Evolutionary conservation across 2,329 filamentous ascomycete genomes (phyloP), one percentile per base, ranked within the genome.

Genomic region (Curvularia lunata): DNA sequence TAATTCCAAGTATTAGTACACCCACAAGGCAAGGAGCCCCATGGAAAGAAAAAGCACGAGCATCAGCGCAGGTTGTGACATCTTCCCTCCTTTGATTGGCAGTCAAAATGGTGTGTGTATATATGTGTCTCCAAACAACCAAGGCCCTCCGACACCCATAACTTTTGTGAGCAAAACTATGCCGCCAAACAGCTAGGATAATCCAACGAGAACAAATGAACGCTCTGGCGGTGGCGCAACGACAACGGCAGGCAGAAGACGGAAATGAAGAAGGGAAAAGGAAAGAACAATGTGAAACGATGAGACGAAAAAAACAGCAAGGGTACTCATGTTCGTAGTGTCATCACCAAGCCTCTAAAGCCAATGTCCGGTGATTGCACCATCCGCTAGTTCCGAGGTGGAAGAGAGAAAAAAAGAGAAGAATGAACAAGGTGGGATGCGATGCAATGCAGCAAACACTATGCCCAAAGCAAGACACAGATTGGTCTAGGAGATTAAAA

Each of bases 401-500:
- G 34, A 48, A 48, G n/a, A 48, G 47, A 48, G 9, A 47, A 23
- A 30, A 45, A 32, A 57, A 49, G 28, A 57, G 30, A 32, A 32
- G 30, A 32, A 32, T 32, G 30, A 32, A 32, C 30, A 25, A 52
- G 28, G 48, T 10, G 21, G 23, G 30, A 49, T 32, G 47, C 40
- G 48, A 37, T 51, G 41, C 40, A 38, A 40, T 47, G 55, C 46
- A 59, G 21, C 12, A 52, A 59, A 12, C 12, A 52, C 28, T 61
- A 63, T 64, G 62, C 52, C 59, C 47, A 4, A 49, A 56, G 58
- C 58, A 58, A 57, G 60, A 67, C 45, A 53, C 28, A 54, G 51
- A 53, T 47, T 56, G 57, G 56, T 69, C 68, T 71, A 64, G 60
- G 56, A 54, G 64, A 65, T 70, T 72, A 70, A 67, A 69, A 46